Conservation (phyloP, 208 protist genomes). For the Leishmania lainsoni region DNA sequence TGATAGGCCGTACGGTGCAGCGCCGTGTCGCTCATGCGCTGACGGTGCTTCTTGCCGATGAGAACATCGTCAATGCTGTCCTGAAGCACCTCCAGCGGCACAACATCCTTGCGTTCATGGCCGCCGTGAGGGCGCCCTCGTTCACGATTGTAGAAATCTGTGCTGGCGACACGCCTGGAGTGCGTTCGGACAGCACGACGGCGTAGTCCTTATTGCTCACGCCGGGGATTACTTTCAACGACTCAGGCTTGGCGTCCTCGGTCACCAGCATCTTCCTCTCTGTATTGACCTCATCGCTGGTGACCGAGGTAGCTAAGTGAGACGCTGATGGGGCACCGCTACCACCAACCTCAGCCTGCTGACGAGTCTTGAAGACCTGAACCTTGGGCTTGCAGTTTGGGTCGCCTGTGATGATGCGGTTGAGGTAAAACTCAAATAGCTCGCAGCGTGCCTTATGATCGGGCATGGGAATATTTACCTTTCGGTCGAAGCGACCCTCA, state of each 20-base stretch:
- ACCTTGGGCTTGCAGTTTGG: constrained; percentile 85
- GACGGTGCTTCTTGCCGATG: constrained; percentile 93
- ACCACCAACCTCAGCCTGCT: constrained; percentile 25
- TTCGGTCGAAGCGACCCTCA: constrained; percentile 93
- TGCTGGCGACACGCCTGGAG: constrained; percentile 93
- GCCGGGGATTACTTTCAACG: constrained; percentile 75
- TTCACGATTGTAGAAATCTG: constrained; percentile 98
- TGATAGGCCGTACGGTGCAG: constrained; percentile 95
- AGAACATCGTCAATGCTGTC: constrained; percentile 93
- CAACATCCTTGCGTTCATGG: constrained; percentile 75
- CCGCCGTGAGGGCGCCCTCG: constrained; percentile 94
- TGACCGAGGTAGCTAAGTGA: neutral
- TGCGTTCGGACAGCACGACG: constrained; percentile 80
- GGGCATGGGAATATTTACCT: constrained; percentile 93
- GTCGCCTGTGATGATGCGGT: constrained; percentile 87
- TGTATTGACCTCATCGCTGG: neutral
- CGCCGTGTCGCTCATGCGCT: constrained; percentile 87
- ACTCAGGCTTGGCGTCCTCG: constrained; percentile 38
- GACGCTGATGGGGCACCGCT: neutral
- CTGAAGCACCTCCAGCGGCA: constrained; percentile 77
- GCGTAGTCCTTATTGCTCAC: constrained; percentile 86
- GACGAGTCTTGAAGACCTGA: constrained; percentile 70
- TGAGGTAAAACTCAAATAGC: constrained; percentile 93
- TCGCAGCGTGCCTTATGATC: constrained; percentile 83
- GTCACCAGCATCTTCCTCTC: constrained; percentile 25